phyloP scores from a whole-genome alignment of 2,329 filamentous ascomycete species.

The Neonectria neomacrospora region DNA sequence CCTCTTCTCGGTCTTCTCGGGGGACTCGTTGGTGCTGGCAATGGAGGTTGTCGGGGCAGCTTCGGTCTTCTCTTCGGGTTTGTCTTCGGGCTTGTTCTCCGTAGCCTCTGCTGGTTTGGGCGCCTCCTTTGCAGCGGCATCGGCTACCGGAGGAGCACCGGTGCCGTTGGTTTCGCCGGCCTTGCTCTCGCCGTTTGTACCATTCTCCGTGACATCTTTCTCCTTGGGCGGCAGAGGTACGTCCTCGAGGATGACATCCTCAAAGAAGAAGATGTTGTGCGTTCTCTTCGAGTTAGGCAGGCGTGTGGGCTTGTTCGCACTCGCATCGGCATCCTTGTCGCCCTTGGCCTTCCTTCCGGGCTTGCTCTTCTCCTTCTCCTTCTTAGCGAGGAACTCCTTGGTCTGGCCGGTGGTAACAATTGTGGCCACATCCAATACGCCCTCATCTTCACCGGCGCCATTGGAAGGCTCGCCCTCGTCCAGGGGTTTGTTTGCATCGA shows the following conservation, averaged over 20 bases:
- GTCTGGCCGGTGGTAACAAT: slow-evolving; percentile 86
- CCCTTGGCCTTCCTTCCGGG: slow-evolving; percentile 62
- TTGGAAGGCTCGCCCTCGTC: slow-evolving; percentile 57
- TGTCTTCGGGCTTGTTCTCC: slow-evolving; percentile 39
- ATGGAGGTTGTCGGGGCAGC: slow-evolving; percentile 22
- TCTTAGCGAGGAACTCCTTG: slow-evolving; percentile 83
- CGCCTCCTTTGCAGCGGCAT: slow-evolving; percentile 34
- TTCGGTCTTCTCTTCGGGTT: slow-evolving; percentile 38
- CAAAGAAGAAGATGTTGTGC: slow-evolving; percentile 77
- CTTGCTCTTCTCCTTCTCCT: slow-evolving; percentile 77
- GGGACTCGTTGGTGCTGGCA: slow-evolving; percentile 42
- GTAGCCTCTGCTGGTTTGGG: slow-evolving; percentile 40
- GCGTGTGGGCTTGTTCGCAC: slow-evolving; percentile 65
- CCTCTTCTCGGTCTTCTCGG: slow-evolving; percentile 53
- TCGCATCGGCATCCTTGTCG: slow-evolving; percentile 64
- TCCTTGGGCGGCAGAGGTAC: slow-evolving; percentile 50
- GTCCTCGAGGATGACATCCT: slow-evolving; percentile 71
- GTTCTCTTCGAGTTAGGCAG: slow-evolving; percentile 79
- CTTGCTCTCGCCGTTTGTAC: slow-evolving; percentile 34
- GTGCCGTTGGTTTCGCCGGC: slow-evolving; percentile 30
- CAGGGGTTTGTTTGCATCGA: slow-evolving; percentile 53
- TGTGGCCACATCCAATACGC: slow-evolving; percentile 84
- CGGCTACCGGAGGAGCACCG: slow-evolving; percentile 25
- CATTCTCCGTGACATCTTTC: slow-evolving; percentile 39
- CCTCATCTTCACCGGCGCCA: slow-evolving; percentile 67